Percentiles rank a stretch among this genome's conserved stretches.
Evolutionary conservation across 2,329 filamentous ascomycete species (phyloP).

Genomic region (Sclerotinia trifoliorum): DNA sequence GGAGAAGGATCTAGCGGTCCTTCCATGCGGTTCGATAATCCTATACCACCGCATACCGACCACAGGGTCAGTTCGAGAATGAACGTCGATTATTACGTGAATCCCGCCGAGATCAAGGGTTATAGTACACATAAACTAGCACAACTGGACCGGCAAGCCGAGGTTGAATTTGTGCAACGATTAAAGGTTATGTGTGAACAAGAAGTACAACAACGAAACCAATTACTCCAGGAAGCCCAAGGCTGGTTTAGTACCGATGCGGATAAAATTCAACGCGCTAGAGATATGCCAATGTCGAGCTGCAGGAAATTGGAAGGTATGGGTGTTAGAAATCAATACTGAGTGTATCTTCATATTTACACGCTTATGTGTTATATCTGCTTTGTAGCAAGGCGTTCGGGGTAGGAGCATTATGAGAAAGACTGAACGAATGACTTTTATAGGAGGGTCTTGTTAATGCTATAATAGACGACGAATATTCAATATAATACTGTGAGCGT

Average conservation of each 20-base stretch:
- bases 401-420: slow-evolving; percentile 21
- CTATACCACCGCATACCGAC: slow-evolving; percentile 69
- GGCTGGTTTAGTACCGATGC: slow-evolving; percentile 69
- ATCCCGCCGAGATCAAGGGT: slow-evolving; percentile 72
- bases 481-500: slow-evolving; percentile 8
- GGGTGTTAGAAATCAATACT: slow-evolving; percentile 38
- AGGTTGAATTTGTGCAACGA: slow-evolving; percentile 66
- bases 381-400: slow-evolving; percentile 36
- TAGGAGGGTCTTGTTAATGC: not conserved
- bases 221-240: slow-evolving; percentile 62
- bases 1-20: slow-evolving; percentile 58
- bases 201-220: slow-evolving; percentile 59
- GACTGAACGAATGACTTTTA: slow-evolving; percentile 13
- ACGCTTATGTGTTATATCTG: slow-evolving; percentile 28
- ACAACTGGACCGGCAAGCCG: slow-evolving; percentile 74
- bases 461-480: slow-evolving; percentile 15
- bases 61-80: slow-evolving; percentile 69
- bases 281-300: slow-evolving; percentile 57
- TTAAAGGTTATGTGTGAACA: slow-evolving; percentile 71
- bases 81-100: slow-evolving; percentile 80
- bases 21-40: slow-evolving; percentile 70
- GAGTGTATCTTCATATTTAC: slow-evolving; percentile 9
- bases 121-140: slow-evolving; percentile 68
- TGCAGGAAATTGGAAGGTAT: slow-evolving; percentile 56
- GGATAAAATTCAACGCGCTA: slow-evolving; percentile 51